Evolutionary conservation across 306 rosid species (phyloP), one percentile per base, ranked within the genome.

Genomic region (Astragalus glycyphyllos): DNA sequence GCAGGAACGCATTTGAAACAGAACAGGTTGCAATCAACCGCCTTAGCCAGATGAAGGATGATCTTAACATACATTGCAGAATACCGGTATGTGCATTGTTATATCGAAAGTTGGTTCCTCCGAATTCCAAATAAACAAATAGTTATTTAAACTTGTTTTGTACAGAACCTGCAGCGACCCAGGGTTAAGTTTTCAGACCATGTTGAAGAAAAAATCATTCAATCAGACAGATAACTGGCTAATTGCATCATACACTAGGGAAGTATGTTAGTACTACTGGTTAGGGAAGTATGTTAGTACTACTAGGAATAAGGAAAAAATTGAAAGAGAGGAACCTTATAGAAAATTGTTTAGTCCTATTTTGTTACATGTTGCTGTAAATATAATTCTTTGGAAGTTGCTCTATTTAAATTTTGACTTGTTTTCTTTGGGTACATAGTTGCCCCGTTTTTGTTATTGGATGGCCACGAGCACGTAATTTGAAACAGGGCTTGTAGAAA

Each of bases 31-130:
- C 97, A 7, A 80, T 76, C 66, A 72, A 71, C 49, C 92, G 96
- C 17, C 80, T 93, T 17, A 58, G 31, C 66, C 77, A 78, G 75
- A 84, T 90, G 94, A 86, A 87, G 17, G 77, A 84, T 15, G 96
- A 93, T 58, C 96, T 93, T 72, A 81, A 70, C 76, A 77, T 81
- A 51, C 98, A 89, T 50, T 76, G 89, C 80, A 84, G 96, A 83
- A 82, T 72, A 77, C 35, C 74, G 64, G 98, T 93, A 81, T 32
- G 64, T 59, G 23, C 17, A 5, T 46, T 35, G 35, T 82, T 49
- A 41, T 29, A 44, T 8, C 13, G 57, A 12, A 40, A 63, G 34
- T 31, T 23, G 45, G 5, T 71, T 69, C 10, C 58, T 78, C 23
- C 55, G 55, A 38, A 41, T 50, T 78, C 23, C 50, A 62, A 38